Base-by-base conservation (phyloP, 805 yeast species). In the Candida glaebosa region DNA sequence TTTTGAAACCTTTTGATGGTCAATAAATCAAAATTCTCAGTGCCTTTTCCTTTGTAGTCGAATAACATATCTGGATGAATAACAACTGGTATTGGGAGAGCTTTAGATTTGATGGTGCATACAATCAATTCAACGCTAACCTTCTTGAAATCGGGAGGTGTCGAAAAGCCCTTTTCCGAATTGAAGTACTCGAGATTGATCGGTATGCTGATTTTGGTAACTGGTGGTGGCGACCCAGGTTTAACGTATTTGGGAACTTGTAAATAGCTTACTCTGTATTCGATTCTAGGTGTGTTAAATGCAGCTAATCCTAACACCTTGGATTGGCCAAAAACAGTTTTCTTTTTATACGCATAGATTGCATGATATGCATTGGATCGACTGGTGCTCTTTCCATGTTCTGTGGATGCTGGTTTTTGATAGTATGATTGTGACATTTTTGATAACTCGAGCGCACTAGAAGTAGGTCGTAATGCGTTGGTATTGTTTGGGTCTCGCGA, bases 1-100 rank as follows among this genome's bases (percentile, higher is more conserved):
- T 46, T 49, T 37, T 61, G 67, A 49, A 67, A 65, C 12, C 57
- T 56, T 31, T 51, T 54, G 26, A 66, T 55, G 2, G 65, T 63
- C n/a, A 58, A 42, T 34, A 51, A 38, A 38, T 63, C 64, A 44
- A 64, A 66, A 38, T 57, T 58, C 39, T 68, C 72, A 2, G 50
- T 31, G 0, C 45, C 46, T 34, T 49, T 53, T 18, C 54, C 44
- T 38, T 51, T 56, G 47, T 67, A 64, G 28, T 57, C 57, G 49
- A 65, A 68, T 4, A 62, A 36, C 58, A 63, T 58, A 40, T 64
- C 72, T 19, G 60, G 61, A 37, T 59, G 61, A 34, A 67, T 40
- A 10, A 62, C 67, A 2, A 64, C 48, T 0, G 72, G 73, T 8
- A 67, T 59, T 0, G 69, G 68, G 12, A 57, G 34, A 16, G 49